A percentile compares a stretch with the other conserved stretches of the same genome.
Evolutionary conservation across 1,139 yeast genomes (phyloP).

Genomic region (Geotrichum macrosporum): DNA sequence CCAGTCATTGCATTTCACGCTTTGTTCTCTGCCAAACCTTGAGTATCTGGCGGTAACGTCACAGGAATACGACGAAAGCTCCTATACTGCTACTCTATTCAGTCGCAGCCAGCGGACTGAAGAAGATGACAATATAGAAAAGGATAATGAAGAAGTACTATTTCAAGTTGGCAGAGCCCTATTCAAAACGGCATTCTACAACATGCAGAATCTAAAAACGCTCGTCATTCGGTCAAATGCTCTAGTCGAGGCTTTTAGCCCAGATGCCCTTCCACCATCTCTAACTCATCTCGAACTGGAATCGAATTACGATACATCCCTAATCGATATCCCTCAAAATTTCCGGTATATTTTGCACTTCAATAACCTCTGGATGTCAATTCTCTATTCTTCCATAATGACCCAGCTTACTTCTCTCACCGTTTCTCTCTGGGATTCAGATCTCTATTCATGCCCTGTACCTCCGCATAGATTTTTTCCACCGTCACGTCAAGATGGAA

Average conservation of each 20-base stretch:
- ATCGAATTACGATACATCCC: constrained; percentile 9
- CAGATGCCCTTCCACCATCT: constrained; percentile 5
- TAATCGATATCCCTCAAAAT: neutral
- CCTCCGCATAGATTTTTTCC: neutral
- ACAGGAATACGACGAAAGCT: neutral
- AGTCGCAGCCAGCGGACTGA: neutral
- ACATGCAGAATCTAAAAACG: constrained; percentile 4
- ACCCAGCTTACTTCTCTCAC: constrained; percentile 8
- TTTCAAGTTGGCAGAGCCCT: constrained; percentile 3
- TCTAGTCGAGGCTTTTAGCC: constrained; percentile 9
- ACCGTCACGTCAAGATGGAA: constrained; percentile 4
- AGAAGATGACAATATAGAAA: constrained; percentile 2
- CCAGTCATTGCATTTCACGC: neutral
- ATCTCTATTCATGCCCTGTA: neutral
- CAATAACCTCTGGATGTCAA: constrained; percentile 4
- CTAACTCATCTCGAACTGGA: constrained; percentile 8
- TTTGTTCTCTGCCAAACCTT: neutral
- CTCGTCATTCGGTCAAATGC: constrained; percentile 8
- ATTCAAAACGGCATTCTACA: constrained; percentile 1
- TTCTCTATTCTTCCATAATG: neutral
- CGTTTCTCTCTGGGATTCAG: constrained; percentile 8
- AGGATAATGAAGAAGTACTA: constrained; percentile 1
- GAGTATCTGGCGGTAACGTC: constrained; percentile 3
- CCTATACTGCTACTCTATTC: no score
- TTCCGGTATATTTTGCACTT: neutral